Base-by-base conservation (phyloP, 148 eudicot genomes). In the Persicaria maculosa region DNA sequence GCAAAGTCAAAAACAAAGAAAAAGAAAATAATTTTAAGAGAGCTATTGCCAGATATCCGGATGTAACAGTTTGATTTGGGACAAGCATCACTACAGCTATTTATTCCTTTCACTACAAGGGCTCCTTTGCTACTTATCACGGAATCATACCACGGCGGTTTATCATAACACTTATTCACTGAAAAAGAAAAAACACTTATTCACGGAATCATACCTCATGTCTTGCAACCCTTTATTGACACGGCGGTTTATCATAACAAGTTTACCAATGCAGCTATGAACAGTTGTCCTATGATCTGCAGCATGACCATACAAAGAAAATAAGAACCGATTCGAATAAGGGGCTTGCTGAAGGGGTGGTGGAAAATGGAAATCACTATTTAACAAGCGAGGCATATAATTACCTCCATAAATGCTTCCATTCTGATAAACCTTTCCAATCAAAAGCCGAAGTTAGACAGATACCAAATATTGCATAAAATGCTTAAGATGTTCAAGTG, bases 261-360 rank as follows among this genome's bases (percentile, higher is more conserved):
- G 80, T 83, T 89, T 83, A 75, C 97, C 99, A 74, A 90, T 88
- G 85, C 99, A 96, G 82, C 83, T 86, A 46, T 40, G 81, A 36
- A 77, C 78, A 71, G 76, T 68, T 80, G 78, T 47, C 77, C 77
- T 88, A 54, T 74, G 77, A 77, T 65, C 72, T 71, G 80, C 77
- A 75, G 72, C 72, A 72, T 71, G 71, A 76, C 85, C 93, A 88
- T 76, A 46, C 47, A 65, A 65, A 46, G 19, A 65, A 31, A 65
- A 65, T 14, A 5, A 15, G 43, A 43, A 65, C 14, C 16, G 12
- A 62, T 8, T 9, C 11, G 10, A 59, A 22, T 20, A 2, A 0
- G 3, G 40, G 40, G n/a, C n/a, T 52, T 0, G 57, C 2, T 9
- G 14, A 52, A 52, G n/a, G 57, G 57, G 57, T 10, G 57, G 14